Base-by-base conservation (phyloP, 2,329 filamentous ascomycete genomes). In the Alternaria ethzedia region DNA sequence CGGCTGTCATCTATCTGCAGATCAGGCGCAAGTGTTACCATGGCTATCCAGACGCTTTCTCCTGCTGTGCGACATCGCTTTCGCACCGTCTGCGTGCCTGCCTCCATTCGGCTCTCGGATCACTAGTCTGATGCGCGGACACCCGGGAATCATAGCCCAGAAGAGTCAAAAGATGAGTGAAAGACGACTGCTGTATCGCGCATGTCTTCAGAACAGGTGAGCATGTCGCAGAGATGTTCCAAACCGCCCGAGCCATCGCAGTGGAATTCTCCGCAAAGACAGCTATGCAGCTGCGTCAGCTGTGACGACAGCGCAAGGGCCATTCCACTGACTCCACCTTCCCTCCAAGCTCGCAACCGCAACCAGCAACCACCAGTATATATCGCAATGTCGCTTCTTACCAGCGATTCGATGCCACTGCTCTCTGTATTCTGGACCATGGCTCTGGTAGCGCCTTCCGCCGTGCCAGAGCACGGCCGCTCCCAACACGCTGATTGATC, bases 61-160 rank as follows among this genome's bases (percentile, higher is more conserved):
- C 20, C 30, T 13, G 11, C 26, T 44, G 15, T 46, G 49, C 49
- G 30, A 44, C 11, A 26, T 54, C 41, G 43, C 54, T 26, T 9
- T 30, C 11, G 13, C 43, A 47, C 25, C 54, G 5, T 11, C 41
- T n/a, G 13, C 20, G 25, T 26, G 32, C 32, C 21, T 20, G 51
- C 51, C 21, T 25, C 21, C 4, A 20, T 41, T n/a, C 41, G 28
- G 41, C 36, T 20, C 44, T 54, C 26, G 49, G 41, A 47, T 54
- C 26, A 51, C 49, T 59, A 59, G 57, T 45, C 26, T 43, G 17
- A 44, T 46, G 9, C 23, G 15, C 15, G 23, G 41, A 23, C 32
- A 23, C 46, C 58, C 59, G 54, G 32, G 28, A 51, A 51, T n/a
- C 15, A 45, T 57, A 26, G 36, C 54, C 54, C n/a, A 57, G 46